phyloP scores from a whole-genome alignment of 495 filamentous ascomycete genomes.

The Xylaria venustula region DNA sequence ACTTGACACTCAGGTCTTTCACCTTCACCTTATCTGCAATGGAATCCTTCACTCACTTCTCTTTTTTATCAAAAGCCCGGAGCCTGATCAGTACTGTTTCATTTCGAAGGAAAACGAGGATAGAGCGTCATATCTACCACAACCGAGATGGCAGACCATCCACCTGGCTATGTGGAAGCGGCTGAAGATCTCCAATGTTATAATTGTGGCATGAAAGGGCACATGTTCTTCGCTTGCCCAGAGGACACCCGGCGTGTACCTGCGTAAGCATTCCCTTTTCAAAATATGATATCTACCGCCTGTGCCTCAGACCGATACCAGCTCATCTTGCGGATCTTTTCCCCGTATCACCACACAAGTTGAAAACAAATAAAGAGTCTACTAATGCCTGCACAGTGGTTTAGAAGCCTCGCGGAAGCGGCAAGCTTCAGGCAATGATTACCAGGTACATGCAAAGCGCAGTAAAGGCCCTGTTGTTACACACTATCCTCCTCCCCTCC shows the following conservation, averaged over 20 bases:
- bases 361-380: background rate
- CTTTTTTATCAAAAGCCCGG: background rate
- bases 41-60: background rate
- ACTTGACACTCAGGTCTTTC: too few species aligned
- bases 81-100: background rate
- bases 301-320: background rate
- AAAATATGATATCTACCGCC: background rate
- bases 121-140: too few species aligned
- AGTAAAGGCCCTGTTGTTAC: slow-evolving; percentile 42
- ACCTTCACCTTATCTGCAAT: background rate
- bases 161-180: slow-evolving; percentile 33
- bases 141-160: slow-evolving; percentile 29
- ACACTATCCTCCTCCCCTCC: slow-evolving; percentile 38
- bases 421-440: slow-evolving; percentile 34
- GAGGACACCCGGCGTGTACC: slow-evolving; percentile 49
- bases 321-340: background rate
- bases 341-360: background rate
- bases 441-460: slow-evolving; percentile 28
- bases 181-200: slow-evolving; percentile 45
- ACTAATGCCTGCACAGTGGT: slow-evolving; percentile 33
- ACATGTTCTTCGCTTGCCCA: slow-evolving; percentile 51
- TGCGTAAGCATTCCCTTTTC: slow-evolving; percentile 52
- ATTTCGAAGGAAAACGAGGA: too few species aligned
- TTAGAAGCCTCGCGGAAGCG: slow-evolving; percentile 37
- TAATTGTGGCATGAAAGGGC: slow-evolving; percentile 49